Percentiles rank a stretch among this genome's conserved stretches.
phyloP scores from a whole-genome alignment of 2,329 filamentous ascomycete genomes.

The Xylariaceae sp. region DNA sequence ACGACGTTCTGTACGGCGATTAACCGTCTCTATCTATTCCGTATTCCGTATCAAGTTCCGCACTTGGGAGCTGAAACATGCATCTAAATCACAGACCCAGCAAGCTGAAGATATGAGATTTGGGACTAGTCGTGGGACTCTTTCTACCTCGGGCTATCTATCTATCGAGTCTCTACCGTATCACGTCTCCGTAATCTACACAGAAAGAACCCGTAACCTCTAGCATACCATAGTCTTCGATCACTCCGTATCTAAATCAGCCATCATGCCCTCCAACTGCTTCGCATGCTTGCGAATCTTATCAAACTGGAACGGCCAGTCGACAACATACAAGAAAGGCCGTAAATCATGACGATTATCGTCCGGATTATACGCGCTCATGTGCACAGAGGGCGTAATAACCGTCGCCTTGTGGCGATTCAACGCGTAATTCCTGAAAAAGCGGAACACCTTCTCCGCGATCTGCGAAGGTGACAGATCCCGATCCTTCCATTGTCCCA shows the following conservation, averaged over 20 bases:
- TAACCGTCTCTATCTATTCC: too few species aligned
- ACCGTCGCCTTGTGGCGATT: conserved; percentile 13
- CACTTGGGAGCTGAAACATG: too few species aligned
- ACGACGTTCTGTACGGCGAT: too few species aligned
- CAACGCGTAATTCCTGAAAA: conserved; percentile 15
- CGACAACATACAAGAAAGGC: conserved; percentile 12
- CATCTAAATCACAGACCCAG: too few species aligned
- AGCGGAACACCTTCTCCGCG: conserved; percentile 14
- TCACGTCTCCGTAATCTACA: too few species aligned
- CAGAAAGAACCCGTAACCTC: not conserved
- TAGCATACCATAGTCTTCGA: not conserved
- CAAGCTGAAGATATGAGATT: too few species aligned
- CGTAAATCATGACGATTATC: conserved; percentile 15
- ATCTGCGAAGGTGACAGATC: conserved; percentile 10
- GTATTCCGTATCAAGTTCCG: too few species aligned
- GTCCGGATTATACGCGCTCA: conserved; percentile 17
- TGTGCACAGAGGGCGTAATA: conserved; percentile 12
- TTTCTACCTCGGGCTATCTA: too few species aligned
- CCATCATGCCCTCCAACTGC: not conserved
- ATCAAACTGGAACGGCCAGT: conserved; percentile 19
- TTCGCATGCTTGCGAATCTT: conserved; percentile 6
- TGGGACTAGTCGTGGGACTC: too few species aligned
- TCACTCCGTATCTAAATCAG: too few species aligned
- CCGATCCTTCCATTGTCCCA: conserved; percentile 14
- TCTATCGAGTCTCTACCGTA: not conserved